A percentile compares a stretch with the other conserved stretches of the same genome.
These are phyloP conservation scores for Podospora pseudopauciseta DNA, from an alignment of 495 filamentous ascomycete genomes.

Conservation along the genomic window DNA sequence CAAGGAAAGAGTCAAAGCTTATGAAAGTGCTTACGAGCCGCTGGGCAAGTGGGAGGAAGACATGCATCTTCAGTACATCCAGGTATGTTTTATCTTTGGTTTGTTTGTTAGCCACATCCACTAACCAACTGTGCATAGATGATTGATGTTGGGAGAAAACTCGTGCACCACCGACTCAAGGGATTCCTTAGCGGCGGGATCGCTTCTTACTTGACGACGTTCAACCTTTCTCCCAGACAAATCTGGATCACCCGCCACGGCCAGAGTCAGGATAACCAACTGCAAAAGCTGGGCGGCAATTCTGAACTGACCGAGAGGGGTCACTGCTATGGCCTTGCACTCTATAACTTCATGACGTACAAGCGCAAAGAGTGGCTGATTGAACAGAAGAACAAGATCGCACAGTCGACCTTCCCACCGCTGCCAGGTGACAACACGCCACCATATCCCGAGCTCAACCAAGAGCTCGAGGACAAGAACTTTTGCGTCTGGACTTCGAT, in stretches of 20 bases:
- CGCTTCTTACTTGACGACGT: conserved; percentile 89
- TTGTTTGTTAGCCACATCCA: background rate
- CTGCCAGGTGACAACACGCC: conserved; percentile 86
- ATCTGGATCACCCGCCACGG: conserved; percentile 98
- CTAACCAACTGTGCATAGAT: conserved; percentile 51
- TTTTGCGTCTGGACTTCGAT: conserved; percentile 99
- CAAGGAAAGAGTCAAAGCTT: conserved; percentile 86
- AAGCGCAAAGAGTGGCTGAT: conserved; percentile 74
- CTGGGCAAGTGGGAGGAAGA: conserved; percentile 88
- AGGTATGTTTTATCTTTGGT: conserved; percentile 40
- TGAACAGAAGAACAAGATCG: conserved; percentile 68
- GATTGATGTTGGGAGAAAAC: conserved; percentile 94
- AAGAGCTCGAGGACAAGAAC: conserved; percentile 68
- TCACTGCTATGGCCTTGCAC: conserved; percentile 62
- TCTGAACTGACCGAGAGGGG: conserved; percentile 76
- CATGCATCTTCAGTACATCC: conserved; percentile 83
- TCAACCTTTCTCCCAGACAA: conserved; percentile 89
- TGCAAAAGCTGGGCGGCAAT: conserved; percentile 80
- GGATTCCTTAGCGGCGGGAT: conserved; percentile 90
- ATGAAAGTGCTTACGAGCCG: conserved; percentile 88
- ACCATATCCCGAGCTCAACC: conserved; percentile 78
- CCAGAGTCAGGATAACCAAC: conserved; percentile 73
- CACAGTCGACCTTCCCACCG: conserved; percentile 72
- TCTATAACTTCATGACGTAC: conserved; percentile 71
- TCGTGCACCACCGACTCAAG: conserved; percentile 82